Evolutionary conservation across 2,329 filamentous ascomycete genomes (phyloP).

Genomic region (Thelonectria discophora): DNA sequence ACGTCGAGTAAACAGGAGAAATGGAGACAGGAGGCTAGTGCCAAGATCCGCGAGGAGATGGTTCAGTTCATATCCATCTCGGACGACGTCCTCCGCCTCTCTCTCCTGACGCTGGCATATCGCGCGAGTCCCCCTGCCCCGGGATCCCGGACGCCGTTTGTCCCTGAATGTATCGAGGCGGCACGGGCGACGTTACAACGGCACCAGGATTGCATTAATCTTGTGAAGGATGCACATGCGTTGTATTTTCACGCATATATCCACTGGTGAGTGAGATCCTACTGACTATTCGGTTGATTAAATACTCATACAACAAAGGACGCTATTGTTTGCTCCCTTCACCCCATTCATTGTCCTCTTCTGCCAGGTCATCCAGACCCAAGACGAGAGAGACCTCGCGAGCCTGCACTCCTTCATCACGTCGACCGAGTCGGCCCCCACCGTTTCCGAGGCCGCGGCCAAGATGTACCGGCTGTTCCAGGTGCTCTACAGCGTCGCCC

Average conservation of each 20-base stretch:
- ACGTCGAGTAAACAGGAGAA: constrained; percentile 8
- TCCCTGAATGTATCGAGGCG: constrained; percentile 52
- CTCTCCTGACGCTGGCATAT: constrained; percentile 54
- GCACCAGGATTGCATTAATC: constrained; percentile 53
- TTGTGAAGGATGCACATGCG: constrained; percentile 48
- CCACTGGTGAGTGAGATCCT: constrained; percentile 49
- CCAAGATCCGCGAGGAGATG: constrained; percentile 42
- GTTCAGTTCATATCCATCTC: constrained; percentile 49
- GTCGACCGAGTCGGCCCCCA: constrained; percentile 60
- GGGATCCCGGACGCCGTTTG: constrained; percentile 48
- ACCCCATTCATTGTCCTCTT: constrained; percentile 64
- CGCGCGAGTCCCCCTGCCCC: constrained; percentile 48
- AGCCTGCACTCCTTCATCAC: constrained; percentile 60
- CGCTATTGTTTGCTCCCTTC: constrained; percentile 60
- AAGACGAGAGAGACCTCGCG: constrained; percentile 50
- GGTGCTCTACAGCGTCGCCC: constrained; percentile 65
- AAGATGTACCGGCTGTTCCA: constrained; percentile 67
- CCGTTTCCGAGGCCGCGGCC: constrained; percentile 57
- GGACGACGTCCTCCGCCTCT: constrained; percentile 54
- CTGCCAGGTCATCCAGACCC: constrained; percentile 59
- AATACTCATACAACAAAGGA: constrained; percentile 42
- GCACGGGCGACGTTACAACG: constrained; percentile 52
- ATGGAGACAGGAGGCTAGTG: constrained; percentile 39
- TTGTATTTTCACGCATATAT: constrained; percentile 52
- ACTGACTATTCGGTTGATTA: not conserved